Percentiles rank a stretch among this genome's conserved stretches.
These are phyloP conservation scores for Venturia aucupariae DNA, from an alignment of 2,329 filamentous ascomycete genomes.

Conservation along the genomic window DNA sequence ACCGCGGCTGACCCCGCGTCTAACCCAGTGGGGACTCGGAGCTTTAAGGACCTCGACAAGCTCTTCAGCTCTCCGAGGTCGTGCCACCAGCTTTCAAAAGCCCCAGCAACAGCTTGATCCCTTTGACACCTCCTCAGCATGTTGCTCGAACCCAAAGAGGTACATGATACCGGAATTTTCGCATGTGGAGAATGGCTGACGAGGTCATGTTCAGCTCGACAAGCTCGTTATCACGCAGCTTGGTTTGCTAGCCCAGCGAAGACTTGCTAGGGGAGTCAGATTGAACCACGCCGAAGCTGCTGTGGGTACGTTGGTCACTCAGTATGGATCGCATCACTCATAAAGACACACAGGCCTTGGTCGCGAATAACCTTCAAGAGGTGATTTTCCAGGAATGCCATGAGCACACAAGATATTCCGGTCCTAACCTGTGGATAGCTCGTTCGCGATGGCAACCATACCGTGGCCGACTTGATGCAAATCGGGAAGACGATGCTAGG, in stretches of 20 bases:
- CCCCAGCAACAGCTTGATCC: background rate
- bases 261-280: conserved; percentile 77
- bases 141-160: conserved; percentile 40
- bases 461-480: conserved; percentile 85
- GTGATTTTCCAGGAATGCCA: conserved; percentile 30
- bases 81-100: background rate
- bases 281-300: conserved; percentile 86
- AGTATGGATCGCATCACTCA: conserved; percentile 17
- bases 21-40: background rate
- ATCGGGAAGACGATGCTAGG: conserved; percentile 88
- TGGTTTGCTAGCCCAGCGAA: conserved; percentile 75
- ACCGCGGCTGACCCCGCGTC: background rate
- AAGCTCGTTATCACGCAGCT: conserved; percentile 91
- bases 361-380: conserved; percentile 85
- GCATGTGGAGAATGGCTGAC: background rate
- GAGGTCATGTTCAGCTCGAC: conserved; percentile 57
- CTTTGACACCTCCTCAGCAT: conserved; percentile 24
- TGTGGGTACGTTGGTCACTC: conserved; percentile 37
- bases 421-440: conserved; percentile 41
- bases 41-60: background rate
- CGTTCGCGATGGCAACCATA: conserved; percentile 91
- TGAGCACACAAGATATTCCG: background rate
- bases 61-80: background rate
- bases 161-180: conserved; percentile 18
- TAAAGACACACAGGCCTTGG: conserved; percentile 54